These are phyloP conservation scores for Eucalyptus curtisii DNA, from an alignment of 345 rosid genomes.

Conservation along the genomic window DNA sequence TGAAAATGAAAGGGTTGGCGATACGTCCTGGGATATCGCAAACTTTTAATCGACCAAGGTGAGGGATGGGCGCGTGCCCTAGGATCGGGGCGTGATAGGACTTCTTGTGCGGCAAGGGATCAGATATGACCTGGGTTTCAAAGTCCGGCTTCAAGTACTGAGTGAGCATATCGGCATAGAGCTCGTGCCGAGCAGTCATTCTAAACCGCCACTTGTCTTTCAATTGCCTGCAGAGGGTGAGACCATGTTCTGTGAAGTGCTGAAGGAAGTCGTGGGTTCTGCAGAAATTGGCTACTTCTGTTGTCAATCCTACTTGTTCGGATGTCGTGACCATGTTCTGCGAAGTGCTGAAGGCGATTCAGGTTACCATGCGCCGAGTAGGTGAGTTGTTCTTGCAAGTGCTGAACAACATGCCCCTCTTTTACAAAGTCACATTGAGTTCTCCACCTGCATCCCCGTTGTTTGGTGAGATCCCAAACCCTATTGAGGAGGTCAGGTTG, in stretches of 20 bases:
- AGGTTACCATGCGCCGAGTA: slow-evolving; percentile 74
- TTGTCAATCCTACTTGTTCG: slow-evolving; percentile 16
- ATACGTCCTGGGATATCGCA: too few relatives aligned
- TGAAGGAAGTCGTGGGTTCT: slow-evolving; percentile 71
- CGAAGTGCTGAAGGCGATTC: slow-evolving; percentile 59
- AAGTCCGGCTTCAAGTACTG: slow-evolving; percentile 58
- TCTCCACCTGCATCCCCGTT: slow-evolving; percentile 88
- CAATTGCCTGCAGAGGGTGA: slow-evolving; percentile 76
- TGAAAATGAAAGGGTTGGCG: too few relatives aligned
- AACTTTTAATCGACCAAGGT: too few relatives aligned
- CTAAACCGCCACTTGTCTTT: slow-evolving; percentile 89
- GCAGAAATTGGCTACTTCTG: slow-evolving; percentile 46
- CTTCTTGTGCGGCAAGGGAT: slow-evolving; percentile 53
- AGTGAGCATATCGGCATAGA: slow-evolving; percentile 48
- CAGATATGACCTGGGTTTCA: slow-evolving; percentile 57
- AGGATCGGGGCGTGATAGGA: too few relatives aligned
- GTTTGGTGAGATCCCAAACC: slow-evolving; percentile 91
- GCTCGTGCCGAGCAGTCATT: slow-evolving; percentile 73
- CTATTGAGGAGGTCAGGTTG: slow-evolving; percentile 78
- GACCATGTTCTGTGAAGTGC: too few relatives aligned
- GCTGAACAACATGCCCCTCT: slow-evolving; percentile 79
- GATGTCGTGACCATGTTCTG: slow-evolving; percentile 51
- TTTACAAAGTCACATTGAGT: slow-evolving; percentile 67
- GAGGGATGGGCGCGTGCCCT: too few relatives aligned
- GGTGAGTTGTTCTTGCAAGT: slow-evolving; percentile 87